phyloP scores from a whole-genome alignment of 2,329 filamentous ascomycete species.

The Trichophyton mentagrophytes region DNA sequence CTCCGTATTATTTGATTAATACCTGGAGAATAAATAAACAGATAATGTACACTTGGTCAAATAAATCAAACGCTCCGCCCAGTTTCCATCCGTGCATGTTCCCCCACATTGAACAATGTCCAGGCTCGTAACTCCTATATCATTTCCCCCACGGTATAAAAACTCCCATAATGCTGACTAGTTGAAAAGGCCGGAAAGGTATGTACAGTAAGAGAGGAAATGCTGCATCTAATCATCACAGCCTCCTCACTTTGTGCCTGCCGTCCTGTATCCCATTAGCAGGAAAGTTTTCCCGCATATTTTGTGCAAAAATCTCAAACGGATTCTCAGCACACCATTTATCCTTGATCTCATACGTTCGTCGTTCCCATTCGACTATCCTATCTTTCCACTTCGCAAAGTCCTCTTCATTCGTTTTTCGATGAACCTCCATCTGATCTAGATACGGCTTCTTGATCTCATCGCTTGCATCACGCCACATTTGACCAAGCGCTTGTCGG shows the following conservation, averaged over 20 bases:
- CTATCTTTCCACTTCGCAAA: constrained; percentile 59
- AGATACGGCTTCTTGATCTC: constrained; percentile 67
- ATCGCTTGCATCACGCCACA: constrained; percentile 69
- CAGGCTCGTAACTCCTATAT: neutral
- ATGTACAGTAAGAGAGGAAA: neutral
- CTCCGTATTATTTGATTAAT: neutral
- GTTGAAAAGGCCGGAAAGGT: neutral
- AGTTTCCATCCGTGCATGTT: neutral
- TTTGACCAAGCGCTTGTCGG: constrained; percentile 69
- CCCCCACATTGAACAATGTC: neutral
- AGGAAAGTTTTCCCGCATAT: constrained; percentile 4
- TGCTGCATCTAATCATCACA: neutral
- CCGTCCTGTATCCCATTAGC: neutral
- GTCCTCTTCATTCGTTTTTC: constrained; percentile 51
- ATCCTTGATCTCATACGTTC: constrained; percentile 27
- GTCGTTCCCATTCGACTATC: constrained; percentile 40
- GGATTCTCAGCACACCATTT: constrained; percentile 29
- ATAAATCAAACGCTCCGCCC: constrained; percentile 2
- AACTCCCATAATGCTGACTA: constrained; percentile 2
- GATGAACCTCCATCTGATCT: constrained; percentile 58
- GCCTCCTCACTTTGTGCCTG: constrained; percentile 7
- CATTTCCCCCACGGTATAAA: neutral
- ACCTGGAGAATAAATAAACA: neutral
- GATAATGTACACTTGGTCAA: neutral
- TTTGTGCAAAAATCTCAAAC: constrained; percentile 18